Evolutionary conservation across 1,139 yeast species (phyloP), one percentile per base, ranked within the genome.

Genomic region (Candida smagusa): DNA sequence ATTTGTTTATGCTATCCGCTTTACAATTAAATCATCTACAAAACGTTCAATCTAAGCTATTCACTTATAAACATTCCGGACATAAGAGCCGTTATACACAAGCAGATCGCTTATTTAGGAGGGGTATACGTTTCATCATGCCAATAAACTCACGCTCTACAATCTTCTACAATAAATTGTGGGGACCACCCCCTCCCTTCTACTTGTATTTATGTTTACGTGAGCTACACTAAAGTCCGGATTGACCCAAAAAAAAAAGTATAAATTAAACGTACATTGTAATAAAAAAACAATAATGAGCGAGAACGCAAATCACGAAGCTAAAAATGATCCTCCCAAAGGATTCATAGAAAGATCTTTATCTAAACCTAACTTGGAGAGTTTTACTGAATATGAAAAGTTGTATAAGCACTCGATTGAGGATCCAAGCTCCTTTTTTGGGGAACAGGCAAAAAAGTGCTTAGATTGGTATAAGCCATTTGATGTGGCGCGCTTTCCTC

Each of bases 331-430:
- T 19, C 84, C 84, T 11, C 86, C 87, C 12, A 49, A 59, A 38
- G 85, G 83, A 23, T 81, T 80, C 59, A 55, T 61, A 39, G 77
- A 76, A 31, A 64, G 82, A 47, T 73, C 77, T 44, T 63, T 64
- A 9, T 54, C 64, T 24, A 63, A 66, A 43, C 82, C 84, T 9
- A 68, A 75, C 54, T 58, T 79, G 41, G 49, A 63, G 22, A 72
- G 74, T 34, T 60, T 81, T 35, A 81, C 68, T 21, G 77, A 82
- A 48, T 84, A 84, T 63, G 53, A 75, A 46, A 54, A 64, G 44
- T 55, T 82, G 64, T 81, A 85, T 65, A 63, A 77, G 48, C 77
- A 83, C 59, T 83, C 92, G 12, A 73, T 85, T 47, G 77, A 79
- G 40, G 65, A 82, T 47, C 94, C 95, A 1, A 65, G 67, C 33